Evolutionary conservation across 1,139 yeast species (phyloP).

Genomic region (Taphrina wiesneri): DNA sequence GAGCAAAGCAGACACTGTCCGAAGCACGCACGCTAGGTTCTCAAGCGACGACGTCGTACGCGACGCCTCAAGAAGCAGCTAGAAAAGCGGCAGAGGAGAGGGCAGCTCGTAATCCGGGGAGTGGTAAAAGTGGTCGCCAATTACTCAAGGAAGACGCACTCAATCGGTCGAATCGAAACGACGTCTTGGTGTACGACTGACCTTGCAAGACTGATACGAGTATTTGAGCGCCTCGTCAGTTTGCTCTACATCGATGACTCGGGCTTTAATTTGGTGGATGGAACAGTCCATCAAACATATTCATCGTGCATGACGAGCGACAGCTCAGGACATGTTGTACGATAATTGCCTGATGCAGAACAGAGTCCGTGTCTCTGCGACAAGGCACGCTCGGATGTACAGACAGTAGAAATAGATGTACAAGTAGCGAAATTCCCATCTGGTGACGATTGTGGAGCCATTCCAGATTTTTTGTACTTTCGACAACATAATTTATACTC

Average conservation of each 20-base stretch:
- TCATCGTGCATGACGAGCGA: too few relatives aligned
- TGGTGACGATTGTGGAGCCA: constrained; percentile 9
- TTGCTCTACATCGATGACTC: too few relatives aligned
- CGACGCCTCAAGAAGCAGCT: constrained; percentile 17
- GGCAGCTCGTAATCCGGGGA: neutral
- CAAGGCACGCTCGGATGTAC: too few relatives aligned
- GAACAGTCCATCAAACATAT: too few relatives aligned
- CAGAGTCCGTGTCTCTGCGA: too few relatives aligned
- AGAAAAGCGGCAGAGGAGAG: neutral
- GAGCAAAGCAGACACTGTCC: neutral
- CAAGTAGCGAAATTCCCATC: neutral
- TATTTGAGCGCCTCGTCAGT: too few relatives aligned
- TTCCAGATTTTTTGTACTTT: neutral
- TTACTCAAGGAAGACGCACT: constrained; percentile 7
- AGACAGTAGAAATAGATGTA: too few relatives aligned
- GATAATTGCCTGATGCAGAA: too few relatives aligned
- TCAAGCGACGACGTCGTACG: neutral
- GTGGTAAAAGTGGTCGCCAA: constrained; percentile 1
- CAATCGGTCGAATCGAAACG: neutral
- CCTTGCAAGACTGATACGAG: neutral
- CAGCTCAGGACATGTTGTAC: too few relatives aligned
- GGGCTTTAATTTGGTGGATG: too few relatives aligned
- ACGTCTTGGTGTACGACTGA: neutral
- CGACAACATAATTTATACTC: too few relatives aligned
- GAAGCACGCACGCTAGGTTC: constrained; percentile 15